Evolutionary conservation across 805 yeast genomes (phyloP), one percentile per base, ranked within the genome.

Genomic region (Yamadazyma scolyti): DNA sequence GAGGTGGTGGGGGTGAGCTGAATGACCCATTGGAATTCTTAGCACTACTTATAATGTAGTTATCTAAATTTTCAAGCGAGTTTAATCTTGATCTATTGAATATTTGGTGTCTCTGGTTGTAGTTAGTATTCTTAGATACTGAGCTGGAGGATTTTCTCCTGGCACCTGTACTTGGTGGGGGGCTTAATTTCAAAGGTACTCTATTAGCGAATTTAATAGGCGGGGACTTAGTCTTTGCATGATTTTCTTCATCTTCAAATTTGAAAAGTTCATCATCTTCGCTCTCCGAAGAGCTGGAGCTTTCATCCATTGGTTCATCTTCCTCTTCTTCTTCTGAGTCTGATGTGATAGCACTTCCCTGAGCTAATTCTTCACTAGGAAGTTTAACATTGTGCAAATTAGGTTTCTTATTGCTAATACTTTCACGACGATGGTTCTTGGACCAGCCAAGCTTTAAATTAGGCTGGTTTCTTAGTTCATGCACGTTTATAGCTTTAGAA

Each of bases 361-460:
- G 7, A 4, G 48, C 31, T 9, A 61, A 55, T 11, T 40, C 32
- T 39, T 60, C 69, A 23, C 50, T 44, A 37, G 81, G 81, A 9
- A 74, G 48, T 36, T 60, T 68, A 15, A 68, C 44, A 40, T 59
- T 61, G 50, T 73, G 79, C 31, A 62, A 49, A 42, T 69, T 75
- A 11, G 61, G 50, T 23, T 53, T 52, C 17, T 65, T 52, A 44
- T 63, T 68, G 13, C 78, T 69, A 21, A 75, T 75, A 9, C 77
- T 70, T 45, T 72, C 77, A 38, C 81, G 57, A 43, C 79, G 54
- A 27, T 45, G 46, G 45, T 54, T 68, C 54, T 56, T 66, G 44
- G 56, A 50, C 69, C 68, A 61, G 16, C 65, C 70, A 23, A 58
- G 46, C 33, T 61, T 55, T 29, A 50, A 36, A 27, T 52, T 51